phyloP scores from a whole-genome alignment of 495 filamentous ascomycete genomes.

The Aspergillus nanangensis region DNA sequence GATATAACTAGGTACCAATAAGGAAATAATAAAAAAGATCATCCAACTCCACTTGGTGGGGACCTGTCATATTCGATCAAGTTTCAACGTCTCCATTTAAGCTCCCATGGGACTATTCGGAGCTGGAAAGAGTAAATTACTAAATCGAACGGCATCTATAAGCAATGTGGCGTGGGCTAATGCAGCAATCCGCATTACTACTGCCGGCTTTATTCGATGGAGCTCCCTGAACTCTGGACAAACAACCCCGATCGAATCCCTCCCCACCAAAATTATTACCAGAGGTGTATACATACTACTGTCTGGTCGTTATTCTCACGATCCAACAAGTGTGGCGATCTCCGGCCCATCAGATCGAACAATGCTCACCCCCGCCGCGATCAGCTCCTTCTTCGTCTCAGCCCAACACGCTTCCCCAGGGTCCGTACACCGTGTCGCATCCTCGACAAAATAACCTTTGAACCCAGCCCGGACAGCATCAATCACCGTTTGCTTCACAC shows the following conservation, averaged over 20 bases:
- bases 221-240: not conserved
- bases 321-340: too few relatives aligned
- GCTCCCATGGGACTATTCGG: too few relatives aligned
- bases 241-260: not conserved
- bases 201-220: not conserved
- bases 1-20: too few relatives aligned
- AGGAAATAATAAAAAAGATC: too few relatives aligned
- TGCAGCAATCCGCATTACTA: constrained; percentile 6
- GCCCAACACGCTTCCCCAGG: constrained; percentile 49
- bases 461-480: constrained; percentile 78
- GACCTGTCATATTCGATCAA: constrained; percentile 8
- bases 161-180: constrained; percentile 12
- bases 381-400: constrained; percentile 50
- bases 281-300: not conserved
- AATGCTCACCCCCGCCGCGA: constrained; percentile 46
- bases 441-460: constrained; percentile 67
- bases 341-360: constrained; percentile 44
- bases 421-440: constrained; percentile 71
- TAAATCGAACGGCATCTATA: not conserved
- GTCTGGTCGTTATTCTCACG: too few relatives aligned
- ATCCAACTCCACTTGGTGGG: not conserved
- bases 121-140: not conserved
- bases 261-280: not conserved
- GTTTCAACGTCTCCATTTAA: too few relatives aligned
- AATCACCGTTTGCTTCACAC: constrained; percentile 74